A percentile compares a stretch with the other conserved stretches of the same genome.
Evolutionary conservation across 257 asterid genomes (phyloP).

Genomic region (Solanum bulbocastanum): DNA sequence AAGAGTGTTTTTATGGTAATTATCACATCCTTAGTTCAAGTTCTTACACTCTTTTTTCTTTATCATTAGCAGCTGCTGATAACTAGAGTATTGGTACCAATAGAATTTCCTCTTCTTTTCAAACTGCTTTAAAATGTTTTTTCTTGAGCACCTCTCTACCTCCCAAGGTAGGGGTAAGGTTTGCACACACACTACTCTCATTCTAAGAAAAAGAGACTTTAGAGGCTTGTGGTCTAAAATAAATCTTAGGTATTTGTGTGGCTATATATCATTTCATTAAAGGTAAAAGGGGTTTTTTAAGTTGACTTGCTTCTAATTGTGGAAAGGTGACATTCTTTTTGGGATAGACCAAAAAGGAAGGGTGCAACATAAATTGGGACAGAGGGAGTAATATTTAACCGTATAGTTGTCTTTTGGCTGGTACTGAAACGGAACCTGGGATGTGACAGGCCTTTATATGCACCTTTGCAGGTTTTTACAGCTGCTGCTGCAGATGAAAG

Average conservation of each 20-base stretch:
- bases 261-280: background rate
- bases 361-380: background rate
- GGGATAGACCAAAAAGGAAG: background rate
- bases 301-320: background rate
- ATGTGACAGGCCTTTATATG: background rate
- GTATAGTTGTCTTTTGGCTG: background rate
- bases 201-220: background rate
- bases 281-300: background rate
- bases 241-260: background rate
- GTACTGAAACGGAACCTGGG: background rate
- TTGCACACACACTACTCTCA: background rate
- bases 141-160: background rate
- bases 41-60: background rate
- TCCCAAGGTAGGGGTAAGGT: background rate
- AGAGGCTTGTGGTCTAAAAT: background rate
- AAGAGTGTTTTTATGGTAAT: constrained; percentile 97
- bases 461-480: constrained; percentile 67
- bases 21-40: background rate
- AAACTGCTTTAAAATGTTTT: background rate
- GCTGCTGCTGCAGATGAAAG: constrained; percentile 98
- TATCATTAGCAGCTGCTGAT: background rate
- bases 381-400: background rate
- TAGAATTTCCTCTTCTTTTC: background rate
- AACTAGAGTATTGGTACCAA: background rate
- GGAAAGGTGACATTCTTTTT: background rate